phyloP scores from a whole-genome alignment of 306 rosid species.

The Erythrophleum fordii region DNA sequence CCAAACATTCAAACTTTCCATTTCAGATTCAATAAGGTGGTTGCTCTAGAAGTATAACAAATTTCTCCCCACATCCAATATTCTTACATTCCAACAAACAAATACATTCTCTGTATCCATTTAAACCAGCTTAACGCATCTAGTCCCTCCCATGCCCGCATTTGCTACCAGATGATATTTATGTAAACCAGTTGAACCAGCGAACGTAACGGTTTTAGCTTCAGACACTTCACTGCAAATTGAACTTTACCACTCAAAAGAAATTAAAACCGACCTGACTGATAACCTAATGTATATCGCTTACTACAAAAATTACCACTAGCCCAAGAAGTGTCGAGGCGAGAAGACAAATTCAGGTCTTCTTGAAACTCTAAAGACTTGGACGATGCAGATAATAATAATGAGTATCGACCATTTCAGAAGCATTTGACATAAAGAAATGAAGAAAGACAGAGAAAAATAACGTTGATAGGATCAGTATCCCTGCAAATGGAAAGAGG shows the following conservation, averaged over 20 bases:
- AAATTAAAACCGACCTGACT: slow-evolving; percentile 20
- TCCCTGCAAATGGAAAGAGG: neutral
- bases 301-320: neutral
- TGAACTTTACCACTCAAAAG: neutral
- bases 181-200: slow-evolving; percentile 16
- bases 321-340: neutral
- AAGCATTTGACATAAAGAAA: neutral
- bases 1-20: slow-evolving; percentile 19
- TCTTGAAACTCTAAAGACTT: neutral
- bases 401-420: slow-evolving; percentile 1
- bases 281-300: neutral
- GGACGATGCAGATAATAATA: neutral
- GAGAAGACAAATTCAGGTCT: neutral
- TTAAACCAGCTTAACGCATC: slow-evolving; percentile 34
- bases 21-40: neutral
- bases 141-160: slow-evolving; percentile 23
- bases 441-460: neutral
- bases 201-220: slow-evolving; percentile 16
- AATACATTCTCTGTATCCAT: slow-evolving; percentile 6
- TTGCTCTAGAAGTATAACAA: slow-evolving; percentile 25
- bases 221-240: slow-evolving; percentile 19
- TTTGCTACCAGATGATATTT: neutral
- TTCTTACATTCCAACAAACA: slow-evolving; percentile 15
- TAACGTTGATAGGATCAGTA: slow-evolving; percentile 15
- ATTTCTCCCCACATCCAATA: neutral